Conservation (phyloP, 2,329 filamentous ascomycete genomes). For the Cladophialophora psammophila region DNA sequence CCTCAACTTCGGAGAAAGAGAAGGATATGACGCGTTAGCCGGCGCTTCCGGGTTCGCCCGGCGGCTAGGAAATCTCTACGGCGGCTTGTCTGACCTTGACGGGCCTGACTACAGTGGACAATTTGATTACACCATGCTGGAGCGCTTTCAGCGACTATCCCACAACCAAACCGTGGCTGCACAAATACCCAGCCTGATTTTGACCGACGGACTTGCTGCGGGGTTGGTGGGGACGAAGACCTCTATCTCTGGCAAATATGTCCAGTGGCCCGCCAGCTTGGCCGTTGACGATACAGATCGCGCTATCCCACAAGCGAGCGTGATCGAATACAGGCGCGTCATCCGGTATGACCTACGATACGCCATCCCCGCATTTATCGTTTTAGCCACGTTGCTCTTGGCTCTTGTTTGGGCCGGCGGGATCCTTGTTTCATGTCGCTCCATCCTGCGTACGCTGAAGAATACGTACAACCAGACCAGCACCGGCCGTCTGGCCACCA, state of each 20-base stretch:
- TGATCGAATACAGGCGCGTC: slow-evolving; percentile 42
- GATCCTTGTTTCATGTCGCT: slow-evolving; percentile 17
- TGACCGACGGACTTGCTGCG: slow-evolving; percentile 49
- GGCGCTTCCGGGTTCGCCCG: slow-evolving; percentile 19
- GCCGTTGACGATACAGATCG: slow-evolving; percentile 21
- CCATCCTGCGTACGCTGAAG: slow-evolving; percentile 16
- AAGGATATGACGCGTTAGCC: slow-evolving; percentile 24
- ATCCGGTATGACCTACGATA: slow-evolving; percentile 47
- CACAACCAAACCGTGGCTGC: slow-evolving; percentile 40
- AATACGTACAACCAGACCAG: slow-evolving; percentile 28
- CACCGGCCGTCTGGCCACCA: slow-evolving; percentile 21
- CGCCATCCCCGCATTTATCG: slow-evolving; percentile 45
- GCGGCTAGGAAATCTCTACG: slow-evolving; percentile 23
- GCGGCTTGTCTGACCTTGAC: background rate
- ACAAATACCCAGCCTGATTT: slow-evolving; percentile 53
- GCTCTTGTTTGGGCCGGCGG: slow-evolving; percentile 19
- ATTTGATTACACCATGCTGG: slow-evolving; percentile 50
- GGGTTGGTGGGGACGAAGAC: slow-evolving; percentile 26
- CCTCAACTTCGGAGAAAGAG: slow-evolving; percentile 19
- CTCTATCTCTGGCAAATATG: slow-evolving; percentile 23
- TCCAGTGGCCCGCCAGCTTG: slow-evolving; percentile 21
- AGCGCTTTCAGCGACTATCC: slow-evolving; percentile 51
- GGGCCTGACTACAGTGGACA: slow-evolving; percentile 47
- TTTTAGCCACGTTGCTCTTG: slow-evolving; percentile 21
- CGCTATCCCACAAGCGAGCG: slow-evolving; percentile 19